Conservation (phyloP, 129 eudicot genomes). For the Mikania micrantha region DNA sequence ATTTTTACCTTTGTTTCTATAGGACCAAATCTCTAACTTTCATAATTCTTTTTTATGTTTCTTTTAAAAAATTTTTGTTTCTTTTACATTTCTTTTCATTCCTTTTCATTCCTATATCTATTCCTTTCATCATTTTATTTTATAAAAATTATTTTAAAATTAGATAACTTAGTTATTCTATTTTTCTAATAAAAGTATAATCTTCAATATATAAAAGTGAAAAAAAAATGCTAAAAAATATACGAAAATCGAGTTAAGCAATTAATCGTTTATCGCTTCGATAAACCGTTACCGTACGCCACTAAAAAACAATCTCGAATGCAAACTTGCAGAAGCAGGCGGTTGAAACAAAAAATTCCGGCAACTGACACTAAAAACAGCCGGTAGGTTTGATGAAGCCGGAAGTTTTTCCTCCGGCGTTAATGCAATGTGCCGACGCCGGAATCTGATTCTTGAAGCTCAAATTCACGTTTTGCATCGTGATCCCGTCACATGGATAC, state of each 20-base stretch:
- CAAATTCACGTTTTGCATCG: conserved; percentile 41
- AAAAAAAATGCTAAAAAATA: too few relatives aligned
- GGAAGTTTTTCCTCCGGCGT: conserved; percentile 40
- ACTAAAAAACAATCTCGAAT: conserved; percentile 1
- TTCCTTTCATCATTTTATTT: too few relatives aligned
- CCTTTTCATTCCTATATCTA: too few relatives aligned
- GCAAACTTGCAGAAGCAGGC: conserved; percentile 33
- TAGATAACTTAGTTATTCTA: too few relatives aligned
- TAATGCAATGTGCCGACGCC: conserved; percentile 35
- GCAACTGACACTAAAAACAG: conserved; percentile 20
- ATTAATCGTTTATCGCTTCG: neutral
- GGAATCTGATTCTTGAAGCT: conserved; percentile 14
- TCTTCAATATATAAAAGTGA: too few relatives aligned
- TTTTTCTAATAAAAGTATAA: too few relatives aligned
- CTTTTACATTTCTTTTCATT: too few relatives aligned
- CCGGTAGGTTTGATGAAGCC: conserved; percentile 43
- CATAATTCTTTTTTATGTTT: too few relatives aligned
- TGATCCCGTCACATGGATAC: conserved; percentile 42
- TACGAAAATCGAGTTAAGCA: neutral
- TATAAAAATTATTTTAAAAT: too few relatives aligned
- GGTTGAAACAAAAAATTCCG: conserved; percentile 13
- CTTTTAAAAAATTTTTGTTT: too few relatives aligned
- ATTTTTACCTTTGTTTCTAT: too few relatives aligned
- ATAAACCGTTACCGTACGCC: neutral
- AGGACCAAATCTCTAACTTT: too few relatives aligned